These are phyloP conservation scores for Dalechampia spathulata DNA, from an alignment of 441 rosid species.

Conservation along the genomic window DNA sequence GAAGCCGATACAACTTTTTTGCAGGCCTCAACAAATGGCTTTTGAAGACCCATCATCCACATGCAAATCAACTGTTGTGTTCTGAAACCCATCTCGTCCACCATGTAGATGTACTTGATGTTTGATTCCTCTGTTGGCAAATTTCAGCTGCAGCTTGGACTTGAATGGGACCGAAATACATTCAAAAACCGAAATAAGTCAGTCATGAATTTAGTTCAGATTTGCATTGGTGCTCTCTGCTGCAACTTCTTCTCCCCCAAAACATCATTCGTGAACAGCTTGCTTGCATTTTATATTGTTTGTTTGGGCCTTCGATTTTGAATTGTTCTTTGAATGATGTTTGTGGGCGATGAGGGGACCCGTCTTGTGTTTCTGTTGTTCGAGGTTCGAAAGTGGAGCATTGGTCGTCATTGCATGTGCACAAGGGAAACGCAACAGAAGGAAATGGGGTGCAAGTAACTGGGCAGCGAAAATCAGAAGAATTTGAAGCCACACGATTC, in stretches of 20 bases:
- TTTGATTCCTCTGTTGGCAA: too few species aligned
- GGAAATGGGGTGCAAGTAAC: conserved; percentile 95
- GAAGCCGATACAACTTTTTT: too few species aligned
- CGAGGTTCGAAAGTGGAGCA: conserved; percentile 75
- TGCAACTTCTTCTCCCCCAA: conserved; percentile 97
- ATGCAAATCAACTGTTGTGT: too few species aligned
- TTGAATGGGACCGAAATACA: background rate
- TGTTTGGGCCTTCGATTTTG: conserved; percentile 63
- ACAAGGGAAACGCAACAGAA: conserved; percentile 70
- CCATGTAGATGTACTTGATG: too few species aligned
- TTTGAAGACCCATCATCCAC: too few species aligned
- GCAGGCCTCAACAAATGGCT: too few species aligned
- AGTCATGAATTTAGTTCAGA: conserved; percentile 84
- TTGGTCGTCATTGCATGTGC: conserved; percentile 79
- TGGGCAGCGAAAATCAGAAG: conserved; percentile 84
- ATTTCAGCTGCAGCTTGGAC: too few species aligned
- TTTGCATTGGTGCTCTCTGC: conserved; percentile 93
- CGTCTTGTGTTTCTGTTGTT: conserved; percentile 38
- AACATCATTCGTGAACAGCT: conserved; percentile 93
- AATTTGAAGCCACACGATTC: conserved; percentile 60
- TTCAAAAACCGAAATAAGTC: conserved; percentile 3
- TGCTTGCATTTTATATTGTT: conserved; percentile 73
- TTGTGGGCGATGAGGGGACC: conserved; percentile 39
- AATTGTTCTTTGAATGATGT: conserved; percentile 41
- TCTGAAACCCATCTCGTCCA: too few species aligned